Base-by-base conservation (phyloP, 2,329 filamentous ascomycete species). In the Rhynchosporium agropyri region DNA sequence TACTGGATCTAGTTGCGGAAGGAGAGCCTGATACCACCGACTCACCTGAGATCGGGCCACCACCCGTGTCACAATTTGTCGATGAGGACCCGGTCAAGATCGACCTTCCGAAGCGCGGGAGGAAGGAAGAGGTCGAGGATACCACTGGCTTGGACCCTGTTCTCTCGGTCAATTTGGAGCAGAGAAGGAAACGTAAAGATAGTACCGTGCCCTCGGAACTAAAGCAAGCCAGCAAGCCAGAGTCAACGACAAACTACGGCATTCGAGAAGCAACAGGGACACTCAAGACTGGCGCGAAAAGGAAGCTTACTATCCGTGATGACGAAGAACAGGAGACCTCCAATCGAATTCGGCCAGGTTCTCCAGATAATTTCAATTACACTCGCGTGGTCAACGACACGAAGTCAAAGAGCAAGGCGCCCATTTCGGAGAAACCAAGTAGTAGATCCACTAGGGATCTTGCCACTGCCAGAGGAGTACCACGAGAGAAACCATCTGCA, bases 21-120 rank as follows among this genome's bases (percentile, higher is more conserved):
- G 63, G 63, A 15, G 65, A 63, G 45, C 48, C 48, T 10, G 75
- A 77, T 4, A 77, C 77, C 40, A 80, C 79, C 50, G 84, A 88
- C 46, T 90, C 89, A 2, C 88, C 89, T 5, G 88, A 91, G 62
- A 80, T 92, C 50, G 89, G 88, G 0, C 83, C 86, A 3, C 85
- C 85, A 4, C 83, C 84, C 0, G 78, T 84, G 50, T 86, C 84
- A 8, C 79, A 82, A 62, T 84, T 82, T 66, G 80, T 86, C n/a
- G 81, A 86, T 42, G 79, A 82, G 58, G 82, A 85, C 56, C 79
- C 80, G 0, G 76, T 83, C 38, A 83, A 85, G 68, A 74, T 81
- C 62, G 81, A 84, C 66, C 79, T 84, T 4, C 80, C 83, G 1
- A 74, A 67, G 26, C 63, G 63, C 43, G 36, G 50, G 13, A 61